Evolutionary conservation across 805 yeast genomes (phyloP), one percentile per base, ranked within the genome.

Genomic region (Saccharomycopsis sp.): DNA sequence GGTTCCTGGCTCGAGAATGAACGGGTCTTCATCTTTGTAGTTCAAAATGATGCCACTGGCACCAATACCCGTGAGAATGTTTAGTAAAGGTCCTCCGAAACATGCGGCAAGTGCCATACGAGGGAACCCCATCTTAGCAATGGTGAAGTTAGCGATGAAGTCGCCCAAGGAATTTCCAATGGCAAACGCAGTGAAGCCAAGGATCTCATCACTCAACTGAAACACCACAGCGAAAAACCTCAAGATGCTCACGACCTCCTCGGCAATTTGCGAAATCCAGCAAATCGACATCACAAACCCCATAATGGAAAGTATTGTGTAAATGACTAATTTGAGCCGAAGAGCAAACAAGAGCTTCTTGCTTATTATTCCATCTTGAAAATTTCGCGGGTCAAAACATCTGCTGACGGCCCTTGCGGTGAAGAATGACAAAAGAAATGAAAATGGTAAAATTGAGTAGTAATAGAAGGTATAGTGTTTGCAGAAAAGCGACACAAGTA

Each of bases 41-140:
- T n/a, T n/a, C n/a, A n/a, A n/a, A 1, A 77, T 45, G 25, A 84
- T 46, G 0, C 89, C 87, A 50, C 83, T 80, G 4, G 80, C 53
- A 0, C 96, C 96, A 45, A 89, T 62, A 0, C 96, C 94, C 30
- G 88, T 65, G 8, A 92, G 62, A 32, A 81, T 63, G 39, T 87
- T 80, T 31, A 92, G 57, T 43, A 89, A 60, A 0, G 97, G 97
- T 1, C 96, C 86, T 0, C 96, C 97, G 57, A 88, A 81, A 54
- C 97, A 88, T 0, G 96, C 96, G 21, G 92, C 83, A n/a, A 92
- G 65, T 0, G 96, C 96, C 82, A 89, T 82, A 34, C 81, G 68
- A 0, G 95, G 84, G 61, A 75, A 77, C 0, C 95, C 95, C 68
- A 84, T 71, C 43, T 65, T 65, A 0, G 95, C 87, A 19, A 89